Conservation (phyloP, 371 early-diverging fungal species). For the Mucor lusitanicus region DNA sequence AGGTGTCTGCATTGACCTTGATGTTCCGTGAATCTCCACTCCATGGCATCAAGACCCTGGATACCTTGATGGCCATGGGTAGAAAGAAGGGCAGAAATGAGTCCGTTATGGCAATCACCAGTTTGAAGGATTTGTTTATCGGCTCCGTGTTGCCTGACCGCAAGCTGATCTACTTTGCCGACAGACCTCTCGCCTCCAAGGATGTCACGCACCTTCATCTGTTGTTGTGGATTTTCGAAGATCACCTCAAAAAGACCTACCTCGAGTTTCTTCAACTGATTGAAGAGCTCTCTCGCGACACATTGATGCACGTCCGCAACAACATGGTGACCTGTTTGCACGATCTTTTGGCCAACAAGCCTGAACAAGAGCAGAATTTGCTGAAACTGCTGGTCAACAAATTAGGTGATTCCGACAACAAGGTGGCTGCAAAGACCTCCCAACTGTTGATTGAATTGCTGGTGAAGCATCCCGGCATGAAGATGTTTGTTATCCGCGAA, state of each 20-base stretch:
- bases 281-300: slow-evolving; percentile 86
- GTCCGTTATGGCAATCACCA: slow-evolving; percentile 81
- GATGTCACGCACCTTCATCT: slow-evolving; percentile 72
- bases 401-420: slow-evolving; percentile 89
- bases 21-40: slow-evolving; percentile 91
- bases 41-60: slow-evolving; percentile 78
- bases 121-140: slow-evolving; percentile 90
- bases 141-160: slow-evolving; percentile 77
- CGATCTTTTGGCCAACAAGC: slow-evolving; percentile 81
- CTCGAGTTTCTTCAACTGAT: slow-evolving; percentile 84
- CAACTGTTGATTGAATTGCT: slow-evolving; percentile 76
- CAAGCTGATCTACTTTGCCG: slow-evolving; percentile 88
- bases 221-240: slow-evolving; percentile 92
- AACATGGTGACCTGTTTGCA: slow-evolving; percentile 74
- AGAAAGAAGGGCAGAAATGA: slow-evolving; percentile 89
- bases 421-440: slow-evolving; percentile 84
- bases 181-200: slow-evolving; percentile 72
- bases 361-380: slow-evolving; percentile 95
- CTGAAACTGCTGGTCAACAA: slow-evolving; percentile 92
- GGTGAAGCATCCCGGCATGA: slow-evolving; percentile 85
- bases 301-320: slow-evolving; percentile 78
- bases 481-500: slow-evolving; percentile 81
- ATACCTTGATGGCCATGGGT: slow-evolving; percentile 84
- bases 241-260: slow-evolving; percentile 86
- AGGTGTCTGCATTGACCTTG: slow-evolving; percentile 90